Conservation (phyloP, 2,329 filamentous ascomycete species). For the Aspergillus caelatus region DNA sequence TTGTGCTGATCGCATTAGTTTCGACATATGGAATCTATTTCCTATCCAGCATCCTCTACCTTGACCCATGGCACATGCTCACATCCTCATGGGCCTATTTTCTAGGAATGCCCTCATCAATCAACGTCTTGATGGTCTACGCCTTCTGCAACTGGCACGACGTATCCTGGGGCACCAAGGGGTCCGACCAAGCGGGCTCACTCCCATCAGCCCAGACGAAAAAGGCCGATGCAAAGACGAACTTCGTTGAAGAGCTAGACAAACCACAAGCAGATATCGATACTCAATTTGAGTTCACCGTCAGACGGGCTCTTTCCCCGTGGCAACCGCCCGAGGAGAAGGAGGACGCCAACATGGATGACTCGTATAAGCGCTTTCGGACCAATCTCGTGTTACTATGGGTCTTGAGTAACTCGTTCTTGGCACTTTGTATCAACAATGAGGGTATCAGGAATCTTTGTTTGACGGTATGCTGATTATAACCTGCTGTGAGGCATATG, state of each 20-base stretch:
- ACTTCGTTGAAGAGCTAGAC: slow-evolving; percentile 92
- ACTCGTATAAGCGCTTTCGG: slow-evolving; percentile 99
- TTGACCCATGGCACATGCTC: slow-evolving; percentile 99
- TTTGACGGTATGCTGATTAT: slow-evolving; percentile 70
- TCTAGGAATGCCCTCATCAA: slow-evolving; percentile 76
- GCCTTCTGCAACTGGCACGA: slow-evolving; percentile 99
- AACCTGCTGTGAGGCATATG: neutral
- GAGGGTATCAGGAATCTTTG: slow-evolving; percentile 82
- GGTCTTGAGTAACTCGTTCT: slow-evolving; percentile 92
- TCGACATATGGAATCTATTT: slow-evolving; percentile 98
- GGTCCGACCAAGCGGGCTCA: slow-evolving; percentile 90
- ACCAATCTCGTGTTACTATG: slow-evolving; percentile 91
- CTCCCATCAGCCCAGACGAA: slow-evolving; percentile 88
- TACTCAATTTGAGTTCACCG: slow-evolving; percentile 92
- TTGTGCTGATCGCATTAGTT: slow-evolving; percentile 89
- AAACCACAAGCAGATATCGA: slow-evolving; percentile 98
- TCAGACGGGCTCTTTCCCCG: slow-evolving; percentile 87
- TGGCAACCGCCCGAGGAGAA: slow-evolving; percentile 76
- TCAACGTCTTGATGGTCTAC: slow-evolving; percentile 99
- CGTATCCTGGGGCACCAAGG: slow-evolving; percentile 99
- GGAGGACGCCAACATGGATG: slow-evolving; percentile 75
- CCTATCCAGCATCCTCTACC: slow-evolving; percentile 92
- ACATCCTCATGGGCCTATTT: slow-evolving; percentile 84
- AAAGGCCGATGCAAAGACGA: slow-evolving; percentile 77
- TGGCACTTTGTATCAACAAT: slow-evolving; percentile 74